These are phyloP conservation scores for Lasiosphaeriaceae sp. DNA, from an alignment of 495 filamentous ascomycete genomes.

Conservation along the genomic window DNA sequence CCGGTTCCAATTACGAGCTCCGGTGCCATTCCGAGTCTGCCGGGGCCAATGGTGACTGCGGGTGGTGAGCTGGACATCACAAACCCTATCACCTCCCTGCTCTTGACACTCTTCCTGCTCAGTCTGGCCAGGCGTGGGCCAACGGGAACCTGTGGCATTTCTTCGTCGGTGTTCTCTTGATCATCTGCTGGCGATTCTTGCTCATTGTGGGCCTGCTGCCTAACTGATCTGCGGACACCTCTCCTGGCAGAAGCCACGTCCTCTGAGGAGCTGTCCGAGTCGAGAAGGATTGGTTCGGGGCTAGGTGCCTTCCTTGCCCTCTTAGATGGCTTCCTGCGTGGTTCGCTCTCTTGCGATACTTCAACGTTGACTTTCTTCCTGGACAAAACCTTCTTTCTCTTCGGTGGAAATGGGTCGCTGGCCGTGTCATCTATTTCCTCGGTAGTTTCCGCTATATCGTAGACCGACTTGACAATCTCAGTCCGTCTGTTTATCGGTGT, in stretches of 20 bases:
- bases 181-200: not conserved
- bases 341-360: not conserved
- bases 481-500: not conserved
- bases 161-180: conserved; percentile 12
- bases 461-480: not conserved
- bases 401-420: not conserved
- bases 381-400: not conserved
- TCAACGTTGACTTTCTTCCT: not conserved
- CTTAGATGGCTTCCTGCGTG: not conserved
- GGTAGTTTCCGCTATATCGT: not conserved
- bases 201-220: not conserved
- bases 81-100: conserved; percentile 42
- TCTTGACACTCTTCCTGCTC: conserved; percentile 38
- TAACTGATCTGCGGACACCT: not conserved
- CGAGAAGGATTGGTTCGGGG: not conserved
- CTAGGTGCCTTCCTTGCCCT: not conserved
- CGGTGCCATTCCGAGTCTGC: too few species aligned
- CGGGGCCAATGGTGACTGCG: not conserved
- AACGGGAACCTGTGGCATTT: conserved; percentile 16
- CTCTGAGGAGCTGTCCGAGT: not conserved
- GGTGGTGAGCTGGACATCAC: conserved; percentile 15
- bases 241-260: not conserved
- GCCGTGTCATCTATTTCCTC: not conserved
- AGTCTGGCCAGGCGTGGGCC: conserved; percentile 32
- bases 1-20: too few species aligned